phyloP scores from a whole-genome alignment of 192 early-diverging fungal genomes.

The Backusella australiensis region DNA sequence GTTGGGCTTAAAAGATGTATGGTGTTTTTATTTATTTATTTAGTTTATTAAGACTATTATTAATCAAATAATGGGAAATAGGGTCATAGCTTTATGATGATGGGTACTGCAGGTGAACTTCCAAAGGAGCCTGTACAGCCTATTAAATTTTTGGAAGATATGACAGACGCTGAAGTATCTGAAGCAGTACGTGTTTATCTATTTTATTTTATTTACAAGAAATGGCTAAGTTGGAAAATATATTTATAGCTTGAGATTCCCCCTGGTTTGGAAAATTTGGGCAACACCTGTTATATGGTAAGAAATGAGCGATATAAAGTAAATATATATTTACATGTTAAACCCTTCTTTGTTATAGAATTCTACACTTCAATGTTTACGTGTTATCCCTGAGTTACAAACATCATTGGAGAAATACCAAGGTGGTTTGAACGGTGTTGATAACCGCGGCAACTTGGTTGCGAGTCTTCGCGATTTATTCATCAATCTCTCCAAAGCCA shows the following conservation, averaged over 20 bases:
- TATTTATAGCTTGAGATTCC: slow-evolving; percentile 78
- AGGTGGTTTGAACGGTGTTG: slow-evolving; percentile 42
- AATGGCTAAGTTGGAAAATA: neutral
- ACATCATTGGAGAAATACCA: slow-evolving; percentile 50
- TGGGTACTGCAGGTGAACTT: slow-evolving; percentile 94
- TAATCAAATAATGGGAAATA: neutral
- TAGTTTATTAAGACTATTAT: neutral
- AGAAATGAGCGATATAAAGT: neutral
- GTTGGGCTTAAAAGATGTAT: slow-evolving; percentile 75
- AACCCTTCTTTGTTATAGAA: slow-evolving; percentile 46
- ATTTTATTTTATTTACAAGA: neutral
- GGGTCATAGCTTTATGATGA: slow-evolving; percentile 75
- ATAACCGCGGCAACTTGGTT: slow-evolving; percentile 64
- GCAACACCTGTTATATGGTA: slow-evolving; percentile 88
- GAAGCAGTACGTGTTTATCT: slow-evolving; percentile 62
- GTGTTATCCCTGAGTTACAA: slow-evolving; percentile 82
- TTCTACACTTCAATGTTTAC: slow-evolving; percentile 91
- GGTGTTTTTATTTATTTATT: neutral
- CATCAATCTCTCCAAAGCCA: slow-evolving; percentile 63
- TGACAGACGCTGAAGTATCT: slow-evolving; percentile 84
- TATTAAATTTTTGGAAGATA: slow-evolving; percentile 86
- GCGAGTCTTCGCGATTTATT: slow-evolving; percentile 73
- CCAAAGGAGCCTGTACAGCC: slow-evolving; percentile 75
- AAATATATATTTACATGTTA: slow-evolving; percentile 5
- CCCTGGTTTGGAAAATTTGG: slow-evolving; percentile 85